Base-by-base conservation (phyloP, 257 asterid species). In the Vinca minor region DNA sequence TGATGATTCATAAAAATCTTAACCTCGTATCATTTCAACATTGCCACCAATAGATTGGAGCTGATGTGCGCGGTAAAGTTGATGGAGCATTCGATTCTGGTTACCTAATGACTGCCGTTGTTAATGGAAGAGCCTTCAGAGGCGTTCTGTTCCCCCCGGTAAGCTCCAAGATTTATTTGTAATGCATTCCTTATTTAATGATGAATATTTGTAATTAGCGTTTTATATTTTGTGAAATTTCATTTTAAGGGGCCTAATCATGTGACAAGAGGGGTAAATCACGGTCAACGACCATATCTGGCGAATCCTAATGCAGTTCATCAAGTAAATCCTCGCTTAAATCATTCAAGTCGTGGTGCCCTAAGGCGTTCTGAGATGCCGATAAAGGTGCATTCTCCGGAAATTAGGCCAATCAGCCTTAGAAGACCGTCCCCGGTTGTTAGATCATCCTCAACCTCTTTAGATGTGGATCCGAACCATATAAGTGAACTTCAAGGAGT, bases 61-160 rank as follows among this genome's bases (percentile, higher is more conserved):
- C 98, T 45, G 96, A 84, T 61, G 88, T 91, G 62, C 95, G 67
- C 0, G 98, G 98, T 4, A 88, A 83, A 64, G 91, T 91, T 9
- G 98, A 91, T 46, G 95, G 90, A 25, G 89, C 90, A 4, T 91
- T 91, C 42, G 98, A 91, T 66, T 91, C 98, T 3, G 98, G 98
- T 66, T 91, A 84, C 77, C 83, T 88, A 32, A 91, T 91, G 95
- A 91, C 96, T 3, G 98, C 96, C 25, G 79, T 84, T 1, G 89
- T 91, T 21, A 88, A 86, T n/a, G 98, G 98, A 15, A 83, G 64
- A 81, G 76, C 83, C 8, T 87, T 86, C 48, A 74, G 96, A 78
- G 98, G 98, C 18, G 91, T 92, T 48, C 73, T 92, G 56, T 92
- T 92, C 74, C 70, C 95, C 60, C 95, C 96, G 41, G 98, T 91